Base-by-base conservation (phyloP, 1,284 basidiomycete species). In the Pseudozyma sp. region DNA sequence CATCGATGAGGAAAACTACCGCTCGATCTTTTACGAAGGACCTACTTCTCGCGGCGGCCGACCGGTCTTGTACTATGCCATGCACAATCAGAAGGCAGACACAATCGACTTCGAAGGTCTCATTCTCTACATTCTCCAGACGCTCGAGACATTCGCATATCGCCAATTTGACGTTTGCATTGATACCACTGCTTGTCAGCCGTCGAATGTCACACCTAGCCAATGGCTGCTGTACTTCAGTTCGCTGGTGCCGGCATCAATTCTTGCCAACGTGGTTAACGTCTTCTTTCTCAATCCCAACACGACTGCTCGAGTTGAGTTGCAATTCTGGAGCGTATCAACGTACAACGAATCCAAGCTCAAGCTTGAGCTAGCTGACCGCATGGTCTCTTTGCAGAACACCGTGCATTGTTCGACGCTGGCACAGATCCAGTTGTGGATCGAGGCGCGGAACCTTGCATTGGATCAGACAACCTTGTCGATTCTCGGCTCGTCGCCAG, bases 31-130 rank as follows among this genome's bases (percentile, higher is more conserved):
- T 47, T 73, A 76, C 47, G 78, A 78, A 52, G 81, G 81, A 1
- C 62, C 68, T 11, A 51, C 74, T 1, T 72, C 62, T 16, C 76
- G 86, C 79, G 84, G 81, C 40, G 86, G 86, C 7, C 78, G 83
- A 12, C 83, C 86, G 10, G 86, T 87, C 7, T 86, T 87, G 76
- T 87, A 87, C 80, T 86, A 87, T 53, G 81, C 86, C 52, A 70
- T 90, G 60, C 59, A 52, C n/a, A 71, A 70, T 72, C 88, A 95
- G 48, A 90, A 93, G 69, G 91, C 93, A 1, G 93, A 94, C 77
- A 89, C 91, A 0, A 87, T 95, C 49, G 94, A 97, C 82, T 90
- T 95, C 38, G 93, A 96, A 78, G 85, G 94, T 3, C 85, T 97
- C 42, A 90, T 94, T 38, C 59, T 77, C 39, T 74, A 80, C 53